Evolutionary conservation across 2,329 filamentous ascomycete genomes (phyloP), one percentile per base, ranked within the genome.

Genomic region (Fusarium sp.): DNA sequence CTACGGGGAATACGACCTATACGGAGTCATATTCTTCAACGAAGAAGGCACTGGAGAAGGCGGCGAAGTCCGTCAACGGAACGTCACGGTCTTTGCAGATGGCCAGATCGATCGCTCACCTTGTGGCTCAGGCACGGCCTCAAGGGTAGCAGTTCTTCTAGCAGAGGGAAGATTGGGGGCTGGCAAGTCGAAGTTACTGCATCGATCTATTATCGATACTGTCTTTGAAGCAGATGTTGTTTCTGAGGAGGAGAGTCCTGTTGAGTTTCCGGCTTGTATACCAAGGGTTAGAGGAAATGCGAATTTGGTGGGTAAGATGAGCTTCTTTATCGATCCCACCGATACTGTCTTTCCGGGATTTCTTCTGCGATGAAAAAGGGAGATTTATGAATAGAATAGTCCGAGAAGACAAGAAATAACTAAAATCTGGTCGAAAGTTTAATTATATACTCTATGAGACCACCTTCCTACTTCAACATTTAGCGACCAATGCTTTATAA

Each of bases 21-120:
- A 70, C 3, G 67, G 67, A 0, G 44, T 70, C 4, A 63, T 70
- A 3, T 70, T 70, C 7, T 70, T 55, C 9, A 66, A 55, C 1
- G 67, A 70, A 2, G 50, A 55, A 7, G 47, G 17, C 0, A 23
- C 26, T 5, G 53, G n/a, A 7, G 15, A 15, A 2, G 12, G 21
- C 3, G 52, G 7, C 4, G 28, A 56, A 0, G 17, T 59, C 2
- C 30, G 21, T 4, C 71, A 74, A 17, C 55, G 53, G 6, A 74
- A 73, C 10, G 65, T 74, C 6, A 70, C 68, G 1, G 47, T 74
- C 15, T 74, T 74, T 48, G 72, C 72, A 2, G 71, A 74, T 24
- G 72, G 72, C 0, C 71, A 74, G 11, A 68, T 74, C 5, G 72
- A 74, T 20, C 71, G 69, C 4, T 73, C 72, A 1, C 72, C 72